Base-by-base conservation (phyloP, 139 green algal genomes). In the Tetraselmis striata region DNA sequence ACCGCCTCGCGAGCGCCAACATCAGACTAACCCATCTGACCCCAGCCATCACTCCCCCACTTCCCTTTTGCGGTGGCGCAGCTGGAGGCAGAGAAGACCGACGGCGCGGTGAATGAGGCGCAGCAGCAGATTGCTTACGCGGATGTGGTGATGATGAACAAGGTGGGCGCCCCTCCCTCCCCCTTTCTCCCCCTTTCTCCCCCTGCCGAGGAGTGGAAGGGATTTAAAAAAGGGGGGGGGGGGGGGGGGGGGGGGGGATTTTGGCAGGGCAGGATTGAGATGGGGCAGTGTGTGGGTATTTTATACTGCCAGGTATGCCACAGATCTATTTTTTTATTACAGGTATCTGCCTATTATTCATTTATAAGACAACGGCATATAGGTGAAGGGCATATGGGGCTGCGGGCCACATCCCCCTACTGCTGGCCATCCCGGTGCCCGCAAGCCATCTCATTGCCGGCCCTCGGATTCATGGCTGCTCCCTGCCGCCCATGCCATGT, bases 141-240 rank as follows among this genome's bases (percentile, higher is more conserved):
- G 0, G 95, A 98, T 83, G 85, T 96, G 1, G 85, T 98, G 28
- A 83, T 98, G 77, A 83, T 97, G 22, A 97, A 97, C 85, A 97
- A 97, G 91, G 89, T 94, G 58, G n/a, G 67, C 1, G 5, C 30
- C 0, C 30, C 25, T 24, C 11, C 2, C 76, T 28, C 28, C 76
- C 23, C 2, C 25, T 32, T 45, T 2, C 28, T 32, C 29, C 28
- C 23, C 28, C 25, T 24, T 27, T 45, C 32, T 18, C 27, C 25
- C 32, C 28, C 25, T 32, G 23, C 29, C 76, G 2, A 80, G 31
- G 74, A 2, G 32, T 2, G 28, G 45, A 2, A 23, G 24, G 23
- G 74, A 79, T 29, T n/a, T 32, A 23, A 77, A 11, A 29, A n/a
- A 2, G 23, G 25, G 24, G 30, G 32, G 32, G 59, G 1, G 28